Base-by-base conservation (phyloP, 2,329 filamentous ascomycete genomes). In the Xylaria sp. region DNA sequence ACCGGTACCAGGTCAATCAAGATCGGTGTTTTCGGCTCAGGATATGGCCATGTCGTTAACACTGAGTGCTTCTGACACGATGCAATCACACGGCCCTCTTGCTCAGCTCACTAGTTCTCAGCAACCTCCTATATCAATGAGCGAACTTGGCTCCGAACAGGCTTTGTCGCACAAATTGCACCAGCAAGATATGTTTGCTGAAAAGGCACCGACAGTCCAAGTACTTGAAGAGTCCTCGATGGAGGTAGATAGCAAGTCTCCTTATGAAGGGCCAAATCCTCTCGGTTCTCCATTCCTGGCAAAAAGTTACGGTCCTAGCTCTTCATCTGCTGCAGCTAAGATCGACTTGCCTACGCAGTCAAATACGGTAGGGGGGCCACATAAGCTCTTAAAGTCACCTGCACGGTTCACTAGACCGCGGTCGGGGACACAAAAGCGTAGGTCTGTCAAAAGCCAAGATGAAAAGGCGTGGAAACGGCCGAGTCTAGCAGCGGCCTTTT, bases 21-120 rank as follows among this genome's bases (percentile, higher is more conserved):
- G 76, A 3, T 79, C 79, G 1, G 73, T 81, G 9, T 88, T 88
- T 68, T 83, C 79, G 1, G 81, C 80, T 9, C 79, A 81, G 47
- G 85, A 87, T 63, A 86, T 89, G 79, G 78, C 80, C 48, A 74
- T 87, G 67, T 88, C 86, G 9, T 76, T 89, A 55, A 78, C 80
- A 1, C 74, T 87, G 35, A 86, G 83, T 73, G 88, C 85, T 1
- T 80, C 85, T 1, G 83, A 86, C 48, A 80, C 80, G 1, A 88
- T 89, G 86, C 82, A 87, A 65, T 81, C 80, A 0, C 75, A 82
- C 56, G 85, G 83, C 2, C 83, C 84, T 8, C 68, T 89, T 57
- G 84, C 85, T 2, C 82, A 83, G 65, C 76, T 88, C 48, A 80
- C 82, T n/a, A 75, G 74, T 57, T 80, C 80, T 54, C 54, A 62